These are phyloP conservation scores for Geotrichum restrictum DNA, from an alignment of 1,139 yeast genomes.

Conservation along the genomic window DNA sequence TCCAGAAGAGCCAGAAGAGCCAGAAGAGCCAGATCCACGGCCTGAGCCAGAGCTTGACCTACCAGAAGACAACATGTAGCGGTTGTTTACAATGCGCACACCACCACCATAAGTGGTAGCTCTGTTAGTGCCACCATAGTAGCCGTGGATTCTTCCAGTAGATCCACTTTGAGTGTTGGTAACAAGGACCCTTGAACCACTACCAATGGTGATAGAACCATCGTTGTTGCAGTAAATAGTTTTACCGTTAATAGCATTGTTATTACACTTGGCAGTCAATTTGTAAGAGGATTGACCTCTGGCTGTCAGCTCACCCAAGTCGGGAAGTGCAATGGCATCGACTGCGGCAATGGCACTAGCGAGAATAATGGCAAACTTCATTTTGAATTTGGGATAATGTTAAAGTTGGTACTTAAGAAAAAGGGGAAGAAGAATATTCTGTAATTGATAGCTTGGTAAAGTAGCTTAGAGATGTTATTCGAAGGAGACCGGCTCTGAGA, in stretches of 20 bases:
- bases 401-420: too few species aligned
- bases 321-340: constrained; percentile 6
- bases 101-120: not conserved
- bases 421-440: not conserved
- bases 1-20: not conserved
- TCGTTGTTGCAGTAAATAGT: not conserved
- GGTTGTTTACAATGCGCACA: not conserved
- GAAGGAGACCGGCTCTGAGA: too few species aligned
- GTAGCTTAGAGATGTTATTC: too few species aligned
- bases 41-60: not conserved
- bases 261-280: not conserved
- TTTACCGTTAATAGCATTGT: not conserved
- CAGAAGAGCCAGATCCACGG: not conserved
- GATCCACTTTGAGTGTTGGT: not conserved
- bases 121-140: constrained; percentile 5
- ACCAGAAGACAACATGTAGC: not conserved
- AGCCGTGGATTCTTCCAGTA: not conserved
- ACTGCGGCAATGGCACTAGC: not conserved
- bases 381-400: not conserved
- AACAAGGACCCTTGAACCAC: not conserved
- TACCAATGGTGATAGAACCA: constrained; percentile 2
- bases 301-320: not conserved
- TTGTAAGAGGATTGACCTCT: not conserved
- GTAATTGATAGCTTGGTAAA: too few species aligned
- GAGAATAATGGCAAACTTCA: not conserved